These are phyloP conservation scores for Trichosporon sp. DNA, from an alignment of 1,284 basidiomycete species.

Conservation along the genomic window DNA sequence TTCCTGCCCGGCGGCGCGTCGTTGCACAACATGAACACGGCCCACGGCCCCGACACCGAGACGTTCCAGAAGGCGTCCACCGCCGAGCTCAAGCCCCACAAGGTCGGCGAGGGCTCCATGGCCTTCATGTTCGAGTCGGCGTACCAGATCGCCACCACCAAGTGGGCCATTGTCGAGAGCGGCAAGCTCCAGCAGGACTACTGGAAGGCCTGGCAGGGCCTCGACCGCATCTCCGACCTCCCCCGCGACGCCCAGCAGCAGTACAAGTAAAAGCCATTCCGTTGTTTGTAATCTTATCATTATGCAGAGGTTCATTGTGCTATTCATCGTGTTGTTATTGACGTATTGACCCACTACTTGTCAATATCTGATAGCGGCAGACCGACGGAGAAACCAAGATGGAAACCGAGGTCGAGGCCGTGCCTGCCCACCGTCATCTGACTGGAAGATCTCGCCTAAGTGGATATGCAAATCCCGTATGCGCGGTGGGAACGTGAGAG, in stretches of 20 bases:
- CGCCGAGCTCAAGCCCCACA: slow-evolving; percentile 21
- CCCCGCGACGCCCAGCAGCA: not conserved
- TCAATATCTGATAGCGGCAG: too few species aligned
- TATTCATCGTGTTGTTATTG: too few species aligned
- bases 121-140: slow-evolving; percentile 35
- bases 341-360: too few species aligned
- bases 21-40: slow-evolving; percentile 33
- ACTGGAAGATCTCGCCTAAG: too few species aligned
- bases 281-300: not conserved
- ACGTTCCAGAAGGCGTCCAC: slow-evolving; percentile 9
- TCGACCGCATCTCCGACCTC: slow-evolving; percentile 1
- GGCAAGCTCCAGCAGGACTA: slow-evolving; percentile 31
- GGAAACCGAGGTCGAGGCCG: too few species aligned
- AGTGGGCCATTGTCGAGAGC: slow-evolving; percentile 28
- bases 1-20: slow-evolving; percentile 26
- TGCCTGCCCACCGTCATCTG: too few species aligned
- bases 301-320: not conserved
- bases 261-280: not conserved
- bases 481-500: too few species aligned
- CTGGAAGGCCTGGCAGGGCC: slow-evolving; percentile 9
- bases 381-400: too few species aligned
- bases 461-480: too few species aligned
- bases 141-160: slow-evolving; percentile 31
- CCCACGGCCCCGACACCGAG: slow-evolving; percentile 30
- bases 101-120: slow-evolving; percentile 29